These are phyloP conservation scores for Saccharomycopsis javanensis DNA, from an alignment of 805 yeast genomes.

Conservation along the genomic window DNA sequence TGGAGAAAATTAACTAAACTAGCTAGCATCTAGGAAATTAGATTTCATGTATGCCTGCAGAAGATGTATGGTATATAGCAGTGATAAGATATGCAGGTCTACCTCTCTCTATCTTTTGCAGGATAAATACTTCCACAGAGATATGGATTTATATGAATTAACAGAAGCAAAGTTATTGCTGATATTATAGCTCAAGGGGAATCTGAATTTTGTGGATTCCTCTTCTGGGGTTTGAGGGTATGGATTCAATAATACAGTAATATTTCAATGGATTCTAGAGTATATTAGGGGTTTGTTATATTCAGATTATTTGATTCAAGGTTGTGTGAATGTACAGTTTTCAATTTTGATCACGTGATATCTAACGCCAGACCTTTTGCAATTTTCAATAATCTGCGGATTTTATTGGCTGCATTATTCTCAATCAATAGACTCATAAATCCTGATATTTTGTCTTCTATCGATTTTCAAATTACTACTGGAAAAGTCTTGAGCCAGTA, in stretches of 20 bases:
- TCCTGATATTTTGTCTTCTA: background rate
- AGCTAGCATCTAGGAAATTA: background rate
- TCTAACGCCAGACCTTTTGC: background rate
- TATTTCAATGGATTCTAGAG: background rate
- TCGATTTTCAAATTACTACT: background rate
- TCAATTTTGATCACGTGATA: background rate
- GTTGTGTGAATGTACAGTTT: background rate
- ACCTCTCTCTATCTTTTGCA: background rate
- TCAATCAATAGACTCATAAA: background rate
- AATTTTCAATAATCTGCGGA: background rate
- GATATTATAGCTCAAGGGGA: background rate
- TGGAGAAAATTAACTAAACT: background rate
- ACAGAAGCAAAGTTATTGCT: background rate
- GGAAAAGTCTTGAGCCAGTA: background rate
- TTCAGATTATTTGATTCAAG: background rate
- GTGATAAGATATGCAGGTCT: background rate
- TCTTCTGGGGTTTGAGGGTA: background rate
- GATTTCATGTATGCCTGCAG: background rate
- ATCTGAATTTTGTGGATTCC: background rate
- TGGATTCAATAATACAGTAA: background rate
- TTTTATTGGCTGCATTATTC: background rate
- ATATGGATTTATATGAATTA: background rate
- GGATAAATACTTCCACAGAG: background rate
- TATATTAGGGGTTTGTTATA: background rate
- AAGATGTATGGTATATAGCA: background rate